phyloP scores from a whole-genome alignment of 148 eudicot species.

The Polygonum aviculare region DNA sequence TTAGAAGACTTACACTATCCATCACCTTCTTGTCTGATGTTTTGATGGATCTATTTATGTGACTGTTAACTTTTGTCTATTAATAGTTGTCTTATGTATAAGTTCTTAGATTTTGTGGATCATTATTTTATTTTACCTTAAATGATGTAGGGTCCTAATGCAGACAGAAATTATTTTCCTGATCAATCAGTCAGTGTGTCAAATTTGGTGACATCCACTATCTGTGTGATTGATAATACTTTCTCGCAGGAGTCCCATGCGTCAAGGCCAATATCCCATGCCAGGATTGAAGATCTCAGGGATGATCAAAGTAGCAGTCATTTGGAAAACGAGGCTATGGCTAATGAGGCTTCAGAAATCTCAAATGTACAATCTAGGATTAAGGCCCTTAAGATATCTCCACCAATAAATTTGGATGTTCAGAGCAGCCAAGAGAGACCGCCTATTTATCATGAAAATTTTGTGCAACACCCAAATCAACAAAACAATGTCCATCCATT shows the following conservation, averaged over 20 bases:
- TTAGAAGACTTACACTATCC: neutral
- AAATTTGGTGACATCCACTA: slow-evolving; percentile 14
- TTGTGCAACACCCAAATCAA: slow-evolving; percentile 25
- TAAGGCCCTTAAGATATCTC: slow-evolving; percentile 27
- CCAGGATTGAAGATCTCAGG: slow-evolving; percentile 20
- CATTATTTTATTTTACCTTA: neutral
- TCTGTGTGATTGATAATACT: slow-evolving; percentile 13
- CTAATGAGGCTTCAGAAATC: slow-evolving; percentile 19
- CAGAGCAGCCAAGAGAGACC: slow-evolving; percentile 28
- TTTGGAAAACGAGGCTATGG: slow-evolving; percentile 17
- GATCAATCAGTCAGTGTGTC: slow-evolving; percentile 19
- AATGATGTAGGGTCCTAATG: slow-evolving; percentile 18
- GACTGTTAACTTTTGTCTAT: neutral
- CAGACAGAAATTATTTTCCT: slow-evolving; percentile 30
- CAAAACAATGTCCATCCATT: slow-evolving; percentile 22
- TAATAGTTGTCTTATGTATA: neutral
- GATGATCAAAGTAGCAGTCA: slow-evolving; percentile 21
- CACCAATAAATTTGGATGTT: slow-evolving; percentile 23
- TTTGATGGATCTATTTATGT: neutral
- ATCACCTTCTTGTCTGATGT: neutral
- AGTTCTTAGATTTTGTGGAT: neutral
- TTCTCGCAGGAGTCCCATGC: slow-evolving; percentile 15
- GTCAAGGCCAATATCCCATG: slow-evolving; percentile 23
- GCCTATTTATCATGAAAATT: slow-evolving; percentile 20
- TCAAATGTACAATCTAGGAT: slow-evolving; percentile 26